Evolutionary conservation across 2,329 filamentous ascomycete species (phyloP).

Genomic region (Periglandula ipomoeae): DNA sequence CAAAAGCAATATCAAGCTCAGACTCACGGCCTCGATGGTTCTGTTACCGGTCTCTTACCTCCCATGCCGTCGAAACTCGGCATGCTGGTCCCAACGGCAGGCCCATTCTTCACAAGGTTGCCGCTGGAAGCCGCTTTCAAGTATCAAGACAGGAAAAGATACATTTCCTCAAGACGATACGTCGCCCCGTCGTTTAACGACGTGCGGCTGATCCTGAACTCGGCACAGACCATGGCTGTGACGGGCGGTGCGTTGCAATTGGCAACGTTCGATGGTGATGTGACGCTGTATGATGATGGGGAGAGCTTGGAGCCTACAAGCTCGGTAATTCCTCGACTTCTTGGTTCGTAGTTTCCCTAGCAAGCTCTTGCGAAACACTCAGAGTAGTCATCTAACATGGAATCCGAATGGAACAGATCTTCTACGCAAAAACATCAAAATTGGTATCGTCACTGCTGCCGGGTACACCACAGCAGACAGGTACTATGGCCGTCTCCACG

Average conservation of each 20-base stretch:
- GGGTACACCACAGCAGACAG: conserved; percentile 82
- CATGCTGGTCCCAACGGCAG: conserved; percentile 81
- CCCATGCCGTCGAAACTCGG: conserved; percentile 71
- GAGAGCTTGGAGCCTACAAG: conserved; percentile 66
- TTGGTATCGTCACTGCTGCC: conserved; percentile 94
- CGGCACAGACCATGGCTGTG: conserved; percentile 89
- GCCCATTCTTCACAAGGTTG: conserved; percentile 86
- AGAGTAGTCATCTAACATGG: not conserved
- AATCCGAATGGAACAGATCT: conserved; percentile 44
- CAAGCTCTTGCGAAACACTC: not conserved
- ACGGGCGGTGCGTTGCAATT: conserved; percentile 69
- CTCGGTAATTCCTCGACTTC: conserved; percentile 61
- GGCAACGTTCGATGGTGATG: conserved; percentile 94
- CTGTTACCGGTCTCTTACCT: conserved; percentile 24
- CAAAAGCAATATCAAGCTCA: conserved; percentile 35
- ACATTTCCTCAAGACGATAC: conserved; percentile 84
- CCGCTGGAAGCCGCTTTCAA: conserved; percentile 84
- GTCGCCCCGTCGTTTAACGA: conserved; percentile 98
- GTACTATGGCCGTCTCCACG: conserved; percentile 81
- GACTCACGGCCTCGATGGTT: conserved; percentile 1
- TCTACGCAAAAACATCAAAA: conserved; percentile 66
- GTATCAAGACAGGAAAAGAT: conserved; percentile 76
- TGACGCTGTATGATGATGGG: conserved; percentile 90
- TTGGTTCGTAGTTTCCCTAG: conserved; percentile 23
- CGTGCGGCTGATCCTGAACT: conserved; percentile 84